Evolutionary conservation across 2,329 filamentous ascomycete genomes (phyloP).

Genomic region (Metarhizium anisopliae): DNA sequence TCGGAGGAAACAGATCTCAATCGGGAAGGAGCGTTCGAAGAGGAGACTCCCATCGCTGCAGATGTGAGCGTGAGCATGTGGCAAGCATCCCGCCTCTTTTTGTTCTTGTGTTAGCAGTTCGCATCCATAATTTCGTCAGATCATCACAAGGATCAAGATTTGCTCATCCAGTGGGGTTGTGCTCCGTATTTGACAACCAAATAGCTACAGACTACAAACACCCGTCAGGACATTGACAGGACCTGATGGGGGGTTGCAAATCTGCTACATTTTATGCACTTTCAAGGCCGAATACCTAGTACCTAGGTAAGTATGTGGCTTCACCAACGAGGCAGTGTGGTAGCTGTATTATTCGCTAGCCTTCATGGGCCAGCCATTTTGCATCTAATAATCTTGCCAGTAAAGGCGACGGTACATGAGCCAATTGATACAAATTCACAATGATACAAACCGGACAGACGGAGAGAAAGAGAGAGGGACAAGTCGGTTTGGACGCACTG

Average conservation of each 20-base stretch:
- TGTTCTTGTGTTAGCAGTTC: not conserved
- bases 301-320: not conserved
- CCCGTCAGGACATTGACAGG: not conserved
- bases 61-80: too few species aligned
- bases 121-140: not conserved
- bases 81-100: not conserved
- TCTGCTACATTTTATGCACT: not conserved
- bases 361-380: not conserved
- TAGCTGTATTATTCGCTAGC: too few species aligned
- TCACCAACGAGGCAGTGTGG: too few species aligned
- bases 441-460: too few species aligned
- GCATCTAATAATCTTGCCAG: too few species aligned
- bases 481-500: too few species aligned
- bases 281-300: not conserved
- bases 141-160: not conserved
- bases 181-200: too few species aligned
- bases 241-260: not conserved
- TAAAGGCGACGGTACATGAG: too few species aligned
- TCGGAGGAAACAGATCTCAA: not conserved
- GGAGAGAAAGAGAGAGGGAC: too few species aligned
- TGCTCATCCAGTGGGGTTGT: not conserved
- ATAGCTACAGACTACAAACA: not conserved
- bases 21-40: not conserved
- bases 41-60: not conserved
- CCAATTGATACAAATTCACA: too few species aligned